phyloP scores from a whole-genome alignment of 139 green algal genomes.

The Microglena sp. region DNA sequence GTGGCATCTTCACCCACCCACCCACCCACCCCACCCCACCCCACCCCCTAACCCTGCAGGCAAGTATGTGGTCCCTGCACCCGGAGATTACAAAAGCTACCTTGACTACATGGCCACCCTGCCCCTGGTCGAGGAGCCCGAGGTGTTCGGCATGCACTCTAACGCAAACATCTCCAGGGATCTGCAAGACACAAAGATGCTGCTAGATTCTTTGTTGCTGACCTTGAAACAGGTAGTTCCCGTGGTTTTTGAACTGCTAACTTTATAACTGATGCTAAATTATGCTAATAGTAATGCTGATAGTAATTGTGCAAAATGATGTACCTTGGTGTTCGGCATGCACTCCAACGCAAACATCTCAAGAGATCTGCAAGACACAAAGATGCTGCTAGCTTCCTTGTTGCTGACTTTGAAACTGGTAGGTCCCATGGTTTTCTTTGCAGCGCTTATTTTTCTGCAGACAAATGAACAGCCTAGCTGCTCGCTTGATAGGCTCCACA shows the following conservation, averaged over 20 bases:
- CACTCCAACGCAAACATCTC: constrained; percentile 63
- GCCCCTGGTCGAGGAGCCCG: constrained; percentile 6
- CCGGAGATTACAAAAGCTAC: too few species aligned
- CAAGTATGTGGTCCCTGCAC: too few species aligned
- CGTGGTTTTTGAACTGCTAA: too few species aligned
- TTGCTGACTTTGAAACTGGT: constrained; percentile 9
- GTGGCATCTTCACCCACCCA: too few species aligned
- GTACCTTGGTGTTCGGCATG: constrained; percentile 57
- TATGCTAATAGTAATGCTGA: too few species aligned
- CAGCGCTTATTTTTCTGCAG: neutral
- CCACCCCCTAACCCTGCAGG: too few species aligned
- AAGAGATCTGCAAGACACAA: constrained; percentile 46
- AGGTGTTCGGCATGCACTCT: constrained; percentile 40
- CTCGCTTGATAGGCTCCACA: neutral
- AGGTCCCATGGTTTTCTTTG: neutral
- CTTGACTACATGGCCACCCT: neutral
- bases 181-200: constrained; percentile 39
- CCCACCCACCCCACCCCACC: too few species aligned
- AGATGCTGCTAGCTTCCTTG: constrained; percentile 28
- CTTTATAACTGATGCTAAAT: too few species aligned
- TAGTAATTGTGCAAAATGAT: too few species aligned
- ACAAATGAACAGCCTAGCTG: neutral
- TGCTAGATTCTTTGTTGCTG: constrained; percentile 25
- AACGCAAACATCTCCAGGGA: constrained; percentile 61
- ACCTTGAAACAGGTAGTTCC: constrained; percentile 11